These are phyloP conservation scores for Paraphoma sp. DNA, from an alignment of 2,329 filamentous ascomycete species.

Conservation along the genomic window DNA sequence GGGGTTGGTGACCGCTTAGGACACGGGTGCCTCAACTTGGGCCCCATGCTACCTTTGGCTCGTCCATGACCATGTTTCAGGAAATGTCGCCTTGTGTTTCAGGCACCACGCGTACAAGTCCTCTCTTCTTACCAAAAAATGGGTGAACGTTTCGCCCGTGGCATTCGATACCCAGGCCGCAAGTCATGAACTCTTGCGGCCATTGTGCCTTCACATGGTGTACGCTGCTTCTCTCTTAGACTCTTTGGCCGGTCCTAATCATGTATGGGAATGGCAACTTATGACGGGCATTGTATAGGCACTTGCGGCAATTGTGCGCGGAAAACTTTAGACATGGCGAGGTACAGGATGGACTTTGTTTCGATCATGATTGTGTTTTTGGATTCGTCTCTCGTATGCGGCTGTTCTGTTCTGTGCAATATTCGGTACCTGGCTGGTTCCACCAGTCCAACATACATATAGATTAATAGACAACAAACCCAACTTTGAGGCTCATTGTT, in stretches of 20 bases:
- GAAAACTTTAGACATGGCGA: background rate
- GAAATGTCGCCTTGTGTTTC: slow-evolving; percentile 29
- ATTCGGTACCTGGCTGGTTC: slow-evolving; percentile 1
- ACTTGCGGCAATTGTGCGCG: background rate
- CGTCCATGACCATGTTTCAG: slow-evolving; percentile 28
- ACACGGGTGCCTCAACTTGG: slow-evolving; percentile 28
- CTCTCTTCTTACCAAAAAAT: background rate
- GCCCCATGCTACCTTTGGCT: slow-evolving; percentile 1
- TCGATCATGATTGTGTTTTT: slow-evolving; percentile 2
- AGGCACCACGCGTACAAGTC: slow-evolving; percentile 14
- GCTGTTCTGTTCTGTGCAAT: background rate
- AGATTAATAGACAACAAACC: background rate
- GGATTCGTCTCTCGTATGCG: background rate
- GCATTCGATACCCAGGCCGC: slow-evolving; percentile 22
- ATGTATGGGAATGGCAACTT: background rate
- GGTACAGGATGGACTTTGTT: background rate
- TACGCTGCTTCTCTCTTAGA: background rate
- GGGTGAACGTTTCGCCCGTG: background rate
- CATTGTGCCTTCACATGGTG: background rate
- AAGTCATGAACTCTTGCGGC: slow-evolving; percentile 23
- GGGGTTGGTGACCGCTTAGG: slow-evolving; percentile 37
- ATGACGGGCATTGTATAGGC: slow-evolving; percentile 1
- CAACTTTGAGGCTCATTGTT: background rate
- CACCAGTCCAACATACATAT: background rate
- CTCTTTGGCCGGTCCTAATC: background rate